Base-by-base conservation (phyloP, 495 filamentous ascomycete genomes). In the Lepraria neglecta region DNA sequence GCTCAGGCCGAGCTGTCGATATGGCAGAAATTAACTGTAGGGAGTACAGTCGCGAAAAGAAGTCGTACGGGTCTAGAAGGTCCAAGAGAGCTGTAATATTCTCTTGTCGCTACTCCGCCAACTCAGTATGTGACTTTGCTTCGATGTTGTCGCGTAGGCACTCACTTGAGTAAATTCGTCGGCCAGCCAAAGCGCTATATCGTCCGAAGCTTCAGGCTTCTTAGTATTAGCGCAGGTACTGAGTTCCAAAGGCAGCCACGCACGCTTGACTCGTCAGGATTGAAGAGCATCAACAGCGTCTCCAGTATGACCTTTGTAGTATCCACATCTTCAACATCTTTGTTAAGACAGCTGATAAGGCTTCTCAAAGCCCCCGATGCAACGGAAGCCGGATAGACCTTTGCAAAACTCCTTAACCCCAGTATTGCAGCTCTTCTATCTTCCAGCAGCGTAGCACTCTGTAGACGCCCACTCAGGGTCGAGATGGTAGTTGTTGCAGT, bases 121-220 rank as follows among this genome's bases (percentile, higher is more conserved):
- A 76, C 74, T 76, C 68, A 76, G 76, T 67, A 63, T 56, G 31
- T 40, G 59, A 52, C 45, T 58, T 53, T 24, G 42, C 50, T 42
- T 10, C 14, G 28, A 31, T 9, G 17, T 45, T 11, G 21, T 43
- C 33, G 27, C 46, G 50, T 44, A 47, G 28, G n/a, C 46, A 63
- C 78, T 59, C 75, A 89, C 88, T 81, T 96, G 91, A 35, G 95
- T 97, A 68, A 98, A 98, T 72, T 97, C 92, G 75, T 98, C 94
- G 52, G 94, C 92, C 58, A 98, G 80, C 92, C 92, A 97, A 6
- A 97, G 82, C 31, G 90, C 89, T 69, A 98, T 95, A 71, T 98
- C 94, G 61, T 97, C 95, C 15, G 91, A 95, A 46, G 94, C 91
- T 80, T 98, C 94, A 55, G 91, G 90, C 85, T 88, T 70, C 53